Conservation (phyloP, 441 rosid genomes). For the Brassica balearica region DNA sequence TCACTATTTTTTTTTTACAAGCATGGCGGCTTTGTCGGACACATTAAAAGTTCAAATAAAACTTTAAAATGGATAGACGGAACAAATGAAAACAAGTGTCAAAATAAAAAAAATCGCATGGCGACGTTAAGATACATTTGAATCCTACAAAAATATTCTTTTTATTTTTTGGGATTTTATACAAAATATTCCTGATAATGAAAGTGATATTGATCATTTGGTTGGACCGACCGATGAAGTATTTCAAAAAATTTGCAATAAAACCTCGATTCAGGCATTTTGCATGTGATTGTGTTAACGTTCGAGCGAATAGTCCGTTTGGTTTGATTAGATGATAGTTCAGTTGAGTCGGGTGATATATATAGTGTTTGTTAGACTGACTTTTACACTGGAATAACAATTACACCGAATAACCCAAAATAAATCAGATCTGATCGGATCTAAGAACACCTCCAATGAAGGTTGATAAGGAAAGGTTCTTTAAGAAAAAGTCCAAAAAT, state of each 20-base stretch:
- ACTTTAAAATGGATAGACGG: conserved; percentile 14
- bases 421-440: too few relatives aligned
- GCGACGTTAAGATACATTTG: conserved; percentile 10
- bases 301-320: background rate
- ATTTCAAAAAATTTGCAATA: background rate
- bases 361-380: too few relatives aligned
- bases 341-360: too few relatives aligned
- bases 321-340: conserved; percentile 11
- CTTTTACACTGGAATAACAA: too few relatives aligned
- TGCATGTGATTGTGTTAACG: background rate
- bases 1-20: conserved; percentile 1
- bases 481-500: too few relatives aligned
- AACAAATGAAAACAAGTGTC: too few relatives aligned
- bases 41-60: conserved; percentile 14
- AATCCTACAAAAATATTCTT: background rate
- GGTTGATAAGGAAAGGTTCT: too few relatives aligned
- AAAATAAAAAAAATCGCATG: conserved; percentile 12
- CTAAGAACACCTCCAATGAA: too few relatives aligned
- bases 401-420: too few relatives aligned
- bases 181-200: background rate
- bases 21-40: conserved; percentile 42
- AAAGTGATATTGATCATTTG: background rate
- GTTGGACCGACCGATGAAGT: background rate
- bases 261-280: background rate
- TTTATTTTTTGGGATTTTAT: background rate